A percentile compares a stretch with the other conserved stretches of the same genome.
phyloP scores from a whole-genome alignment of 306 rosid genomes.

The Boehmeria nivea region DNA sequence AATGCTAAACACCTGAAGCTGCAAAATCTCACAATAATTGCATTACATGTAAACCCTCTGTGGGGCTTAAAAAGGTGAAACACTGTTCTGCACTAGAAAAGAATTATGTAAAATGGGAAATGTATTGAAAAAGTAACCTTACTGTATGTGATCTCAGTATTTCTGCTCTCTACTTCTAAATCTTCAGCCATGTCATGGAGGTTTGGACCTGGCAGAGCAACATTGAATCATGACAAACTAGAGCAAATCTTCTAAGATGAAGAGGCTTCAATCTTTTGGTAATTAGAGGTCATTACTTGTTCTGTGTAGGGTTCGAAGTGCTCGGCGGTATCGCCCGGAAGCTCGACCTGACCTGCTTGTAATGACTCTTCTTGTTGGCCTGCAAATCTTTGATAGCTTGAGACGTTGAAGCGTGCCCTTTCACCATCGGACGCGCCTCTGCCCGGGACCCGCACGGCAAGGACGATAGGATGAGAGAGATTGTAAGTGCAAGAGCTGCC shows the following conservation, averaged over 20 bases:
- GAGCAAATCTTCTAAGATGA: conserved; percentile 14
- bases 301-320: conserved; percentile 55
- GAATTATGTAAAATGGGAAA: background rate
- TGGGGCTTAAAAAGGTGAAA: conserved; percentile 14
- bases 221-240: background rate
- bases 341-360: conserved; percentile 37
- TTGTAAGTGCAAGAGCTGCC: conserved; percentile 39
- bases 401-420: conserved; percentile 14
- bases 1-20: no score
- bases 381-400: conserved; percentile 30
- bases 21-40: conserved; percentile 30
- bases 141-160: conserved; percentile 11
- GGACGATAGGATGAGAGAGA: conserved; percentile 35
- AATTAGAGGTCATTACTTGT: conserved; percentile 45
- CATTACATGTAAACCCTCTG: conserved; percentile 21
- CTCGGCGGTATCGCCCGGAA: conserved; percentile 60
- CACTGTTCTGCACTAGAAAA: conserved; percentile 13
- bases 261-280: conserved; percentile 23
- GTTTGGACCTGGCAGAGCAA: conserved; percentile 45
- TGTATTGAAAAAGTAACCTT: conserved; percentile 2
- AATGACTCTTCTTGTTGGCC: conserved; percentile 29
- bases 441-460: conserved; percentile 24
- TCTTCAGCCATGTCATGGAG: conserved; percentile 36
- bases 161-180: conserved; percentile 18
- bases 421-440: conserved; percentile 20